Base-by-base conservation (phyloP, 768 basidiomycete genomes). In the Boletus subparvulus region DNA sequence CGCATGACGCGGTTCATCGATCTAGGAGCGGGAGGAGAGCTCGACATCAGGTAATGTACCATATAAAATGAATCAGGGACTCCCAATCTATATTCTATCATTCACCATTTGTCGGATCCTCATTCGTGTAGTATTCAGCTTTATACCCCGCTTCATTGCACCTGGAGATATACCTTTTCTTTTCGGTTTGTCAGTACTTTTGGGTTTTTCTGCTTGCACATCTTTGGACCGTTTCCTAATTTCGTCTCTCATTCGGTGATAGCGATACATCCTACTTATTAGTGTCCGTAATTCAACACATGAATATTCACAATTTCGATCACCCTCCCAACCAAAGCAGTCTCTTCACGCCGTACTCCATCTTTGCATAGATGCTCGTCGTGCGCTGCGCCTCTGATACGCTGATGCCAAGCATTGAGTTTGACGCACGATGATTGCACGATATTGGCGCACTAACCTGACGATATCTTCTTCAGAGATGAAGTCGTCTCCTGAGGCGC, bases 321-420 rank as follows among this genome's bases (percentile, higher is more conserved):
- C 63, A 91, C 60, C 87, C 81, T 47, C 92, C 90, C 47, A 96
- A 73, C 94, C 94, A 96, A 56, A 96, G 73, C 68, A 96, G 74
- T 61, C 93, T 78, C 79, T 95, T 98, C 49, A 97, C 79, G 0
- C 91, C 92, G 69, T 96, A 93, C 67, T 97, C 94, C 84, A 96
- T 88, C 75, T 94, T 93, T 14, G 93, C 84, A 70, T 92, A 90
- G 61, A 95, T 78, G 58, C 86, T 90, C 3, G 92, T 97, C 77
- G 87, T 86, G 52, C 83, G 80, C 69, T 88, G 86, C 3, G 95
- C 95, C 62, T 97, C 92, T 8, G 81, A 80, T 62, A 94, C 69
- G 64, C 92, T 94, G 61, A 54, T 47, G 56, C 39, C 39, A 52
- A 7, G 17, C 9, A n/a, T 47, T 58, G 26, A 61, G 54, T 36